Evolutionary conservation across 441 rosid species (phyloP), one percentile per base, ranked within the genome.

Genomic region (Jatropha multifida): DNA sequence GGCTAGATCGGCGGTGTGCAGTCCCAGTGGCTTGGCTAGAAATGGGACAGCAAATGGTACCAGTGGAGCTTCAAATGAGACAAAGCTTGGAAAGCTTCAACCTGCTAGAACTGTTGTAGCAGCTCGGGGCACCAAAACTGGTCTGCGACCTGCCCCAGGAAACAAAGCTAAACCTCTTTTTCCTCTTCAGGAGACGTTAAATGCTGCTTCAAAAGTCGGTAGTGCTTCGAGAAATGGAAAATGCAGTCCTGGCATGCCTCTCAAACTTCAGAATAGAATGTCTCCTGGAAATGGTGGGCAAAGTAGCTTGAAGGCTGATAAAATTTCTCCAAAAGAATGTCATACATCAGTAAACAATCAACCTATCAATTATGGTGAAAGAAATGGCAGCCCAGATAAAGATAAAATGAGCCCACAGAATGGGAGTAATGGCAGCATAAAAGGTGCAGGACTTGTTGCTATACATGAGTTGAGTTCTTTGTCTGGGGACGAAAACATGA

Each of bases 41-140:
- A 23, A 55, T 78, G 82, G 84, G 74, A 61, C 76, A 63, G 82
- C 79, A 84, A 74, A 69, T 60, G 69, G 54, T 74, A 75, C 78
- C 52, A 81, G 73, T 77, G 88, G 86, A 77, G 75, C 76, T 73
- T 58, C 77, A 74, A 85, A 81, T 74, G 86, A 69, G 72, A 69
- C 75, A 74, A 92, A 83, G 77, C 49, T 52, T 72, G 90, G 78
- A 75, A 91, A 88, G 82, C 77, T 79, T 81, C 95, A 85, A 79
- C 78, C 91, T 49, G 73, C 78, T 71, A 85, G 83, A 75, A 69
- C 80, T 71, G 72, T 73, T 42, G 71, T 68, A n/a, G 77, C 81
- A 2, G 37, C 70, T 48, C 76, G 66, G 40, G 79, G 81, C 68
- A 26, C 82, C 76, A 87, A 80, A 83, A 42, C 77, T 74, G 79